Conservation (phyloP, 140 eudicot species). For the Oenanthe javanica region DNA sequence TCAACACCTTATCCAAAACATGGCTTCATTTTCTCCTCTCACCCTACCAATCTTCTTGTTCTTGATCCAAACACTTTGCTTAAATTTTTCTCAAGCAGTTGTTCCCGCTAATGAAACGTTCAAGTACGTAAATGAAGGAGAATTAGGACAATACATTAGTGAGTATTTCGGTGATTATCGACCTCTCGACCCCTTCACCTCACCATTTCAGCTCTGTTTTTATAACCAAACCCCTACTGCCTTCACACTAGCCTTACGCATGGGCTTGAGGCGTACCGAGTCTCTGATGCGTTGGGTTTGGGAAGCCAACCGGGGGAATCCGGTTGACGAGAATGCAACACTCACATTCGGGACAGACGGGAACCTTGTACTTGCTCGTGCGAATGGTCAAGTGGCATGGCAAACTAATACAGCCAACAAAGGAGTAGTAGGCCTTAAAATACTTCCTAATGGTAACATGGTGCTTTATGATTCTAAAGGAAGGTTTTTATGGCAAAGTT, state of each 20-base stretch:
- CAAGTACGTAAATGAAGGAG: slow-evolving; percentile 39
- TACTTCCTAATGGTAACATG: slow-evolving; percentile 61
- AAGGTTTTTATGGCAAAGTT: slow-evolving; percentile 60
- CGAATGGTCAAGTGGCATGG: slow-evolving; percentile 45
- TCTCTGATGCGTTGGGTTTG: slow-evolving; percentile 54
- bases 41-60: slow-evolving; percentile 4
- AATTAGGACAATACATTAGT: slow-evolving; percentile 44
- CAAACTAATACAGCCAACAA: slow-evolving; percentile 49
- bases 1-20: background rate
- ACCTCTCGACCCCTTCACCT: slow-evolving; percentile 16
- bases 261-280: slow-evolving; percentile 35
- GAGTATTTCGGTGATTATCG: slow-evolving; percentile 53
- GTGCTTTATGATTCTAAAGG: slow-evolving; percentile 49
- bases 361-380: slow-evolving; percentile 47
- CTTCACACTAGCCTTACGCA: slow-evolving; percentile 41
- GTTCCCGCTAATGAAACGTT: slow-evolving; percentile 44
- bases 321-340: slow-evolving; percentile 52
- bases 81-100: slow-evolving; percentile 16
- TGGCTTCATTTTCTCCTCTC: background rate
- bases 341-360: slow-evolving; percentile 38
- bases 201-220: slow-evolving; percentile 58
- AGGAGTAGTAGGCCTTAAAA: slow-evolving; percentile 42
- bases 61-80: slow-evolving; percentile 11
- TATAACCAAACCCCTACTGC: slow-evolving; percentile 62
- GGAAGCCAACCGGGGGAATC: slow-evolving; percentile 61